Base-by-base conservation (phyloP, 2,329 filamentous ascomycete species). In the Monosporascus sp. region DNA sequence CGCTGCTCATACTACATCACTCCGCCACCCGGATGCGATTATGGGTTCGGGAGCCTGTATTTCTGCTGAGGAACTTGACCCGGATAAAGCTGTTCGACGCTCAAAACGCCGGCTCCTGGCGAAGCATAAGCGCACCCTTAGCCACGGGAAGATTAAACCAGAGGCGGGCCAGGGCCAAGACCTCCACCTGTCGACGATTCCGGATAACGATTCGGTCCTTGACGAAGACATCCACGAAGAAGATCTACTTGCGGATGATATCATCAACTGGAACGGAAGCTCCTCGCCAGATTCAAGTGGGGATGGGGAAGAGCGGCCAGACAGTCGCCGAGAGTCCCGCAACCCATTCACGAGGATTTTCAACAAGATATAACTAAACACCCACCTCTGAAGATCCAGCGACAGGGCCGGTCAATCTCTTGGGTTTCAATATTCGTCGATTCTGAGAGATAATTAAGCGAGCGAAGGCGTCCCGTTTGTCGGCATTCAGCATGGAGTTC, bases 11-110 rank as follows among this genome's bases (percentile, higher is more conserved):
- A 86, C 84, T 60, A 87, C 84, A 16, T 84, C 82, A 2, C 72
- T 82, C 17, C 80, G 79, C 20, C 82, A 86, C 55, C 84, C 84
- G 22, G 81, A 84, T 19, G 84, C 84, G 54, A 76, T 84, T 59
- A 73, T 80, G 7, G 78, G 76, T 16, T 76, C 77, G 48, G 75
- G 81, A 56, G 83, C 82, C 45, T 77, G 72, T 61, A 81, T 87
- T 54, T 76, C 76, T 40, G 75, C 78, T 51, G 75, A 79, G 51
- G 80, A 85, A 57, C 68, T 82, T 45, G 72, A 76, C 51, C 68
- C 76, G 1, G 66, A 69, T 24, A 71, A 69, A 48, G 70, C 72
- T 35, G 61, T 77, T 43, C 66, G 70, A 37, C 72, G 77, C 45
- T 72, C 76, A 41, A 73, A 73, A 45, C 74, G 72, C 26, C 75